phyloP scores from a whole-genome alignment of 1,284 basidiomycete species.

The Phlebopus sp. region DNA sequence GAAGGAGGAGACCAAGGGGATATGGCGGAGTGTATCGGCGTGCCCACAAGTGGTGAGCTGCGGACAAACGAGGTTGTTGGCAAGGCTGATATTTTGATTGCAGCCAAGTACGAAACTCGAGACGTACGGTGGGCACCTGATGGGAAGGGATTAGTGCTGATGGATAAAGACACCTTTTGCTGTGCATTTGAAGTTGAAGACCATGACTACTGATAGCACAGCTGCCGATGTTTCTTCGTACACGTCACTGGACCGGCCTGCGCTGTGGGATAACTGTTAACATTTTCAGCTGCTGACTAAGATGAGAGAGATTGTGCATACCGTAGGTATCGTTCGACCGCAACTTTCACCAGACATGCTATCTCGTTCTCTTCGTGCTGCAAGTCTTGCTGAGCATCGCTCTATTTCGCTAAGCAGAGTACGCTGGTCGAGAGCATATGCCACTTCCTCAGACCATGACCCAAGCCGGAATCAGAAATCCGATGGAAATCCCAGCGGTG shows the following conservation, averaged over 20 bases:
- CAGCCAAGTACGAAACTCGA: constrained; percentile 63
- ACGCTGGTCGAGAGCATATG: constrained; percentile 37
- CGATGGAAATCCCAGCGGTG: constrained; percentile 17
- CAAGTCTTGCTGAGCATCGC: constrained; percentile 21
- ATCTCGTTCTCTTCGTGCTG: constrained; percentile 32
- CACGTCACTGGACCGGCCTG: constrained; percentile 5
- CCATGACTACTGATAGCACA: constrained; percentile 14
- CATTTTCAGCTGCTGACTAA: constrained; percentile 26
- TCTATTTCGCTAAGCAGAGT: constrained; percentile 8
- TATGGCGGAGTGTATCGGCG: constrained; percentile 78
- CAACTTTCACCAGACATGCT: constrained; percentile 19
- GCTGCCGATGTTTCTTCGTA: background rate
- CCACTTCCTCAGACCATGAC: constrained; percentile 40
- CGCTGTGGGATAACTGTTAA: background rate
- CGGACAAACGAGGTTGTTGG: background rate
- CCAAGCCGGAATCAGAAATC: constrained; percentile 20
- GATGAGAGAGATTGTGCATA: constrained; percentile 2
- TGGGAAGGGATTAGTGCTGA: constrained; percentile 70
- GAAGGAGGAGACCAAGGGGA: constrained; percentile 57
- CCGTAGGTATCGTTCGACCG: background rate
- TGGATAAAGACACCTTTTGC: constrained; percentile 76
- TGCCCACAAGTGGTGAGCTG: constrained; percentile 71
- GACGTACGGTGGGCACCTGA: constrained; percentile 80
- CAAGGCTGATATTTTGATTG: background rate
- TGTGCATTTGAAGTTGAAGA: constrained; percentile 81